These are phyloP conservation scores for Pezicula radicicola DNA, from an alignment of 2,329 filamentous ascomycete genomes.

Conservation along the genomic window DNA sequence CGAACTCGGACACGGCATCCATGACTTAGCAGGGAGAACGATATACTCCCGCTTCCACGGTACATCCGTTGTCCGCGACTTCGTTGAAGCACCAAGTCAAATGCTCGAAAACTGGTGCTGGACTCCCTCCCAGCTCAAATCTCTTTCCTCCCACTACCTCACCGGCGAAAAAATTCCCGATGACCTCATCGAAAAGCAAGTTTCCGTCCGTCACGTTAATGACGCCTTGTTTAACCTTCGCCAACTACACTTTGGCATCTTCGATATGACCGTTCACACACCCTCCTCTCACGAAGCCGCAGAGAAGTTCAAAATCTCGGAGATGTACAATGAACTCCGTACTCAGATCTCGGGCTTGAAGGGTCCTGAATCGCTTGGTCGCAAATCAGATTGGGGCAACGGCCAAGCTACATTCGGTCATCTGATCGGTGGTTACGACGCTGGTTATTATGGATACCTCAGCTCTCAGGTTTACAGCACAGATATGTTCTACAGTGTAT, in stretches of 20 bases:
- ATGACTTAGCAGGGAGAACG: constrained; percentile 62
- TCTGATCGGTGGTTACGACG: constrained; percentile 80
- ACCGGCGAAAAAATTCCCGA: constrained; percentile 69
- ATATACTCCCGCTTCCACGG: constrained; percentile 66
- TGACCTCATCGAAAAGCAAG: constrained; percentile 69
- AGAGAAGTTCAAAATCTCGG: constrained; percentile 61
- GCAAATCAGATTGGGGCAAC: constrained; percentile 60
- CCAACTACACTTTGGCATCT: constrained; percentile 78
- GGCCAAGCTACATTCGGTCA: constrained; percentile 80
- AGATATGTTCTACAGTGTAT: constrained; percentile 83
- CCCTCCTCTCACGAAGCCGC: constrained; percentile 67
- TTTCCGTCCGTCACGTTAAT: constrained; percentile 78
- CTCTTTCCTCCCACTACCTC: constrained; percentile 71
- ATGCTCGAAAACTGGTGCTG: constrained; percentile 79
- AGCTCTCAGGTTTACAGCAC: constrained; percentile 77
- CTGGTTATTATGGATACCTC: constrained; percentile 76
- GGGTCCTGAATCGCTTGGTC: constrained; percentile 66
- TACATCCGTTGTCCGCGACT: constrained; percentile 63
- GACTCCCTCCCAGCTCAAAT: constrained; percentile 61
- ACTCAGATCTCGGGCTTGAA: constrained; percentile 70
- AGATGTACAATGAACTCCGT: constrained; percentile 70
- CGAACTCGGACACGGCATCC: constrained; percentile 69
- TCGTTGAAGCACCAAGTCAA: constrained; percentile 69
- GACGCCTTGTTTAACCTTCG: constrained; percentile 75
- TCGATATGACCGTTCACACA: constrained; percentile 79